Conservation (phyloP, 352 stramenopile species). For the Pythium utonaiense region DNA sequence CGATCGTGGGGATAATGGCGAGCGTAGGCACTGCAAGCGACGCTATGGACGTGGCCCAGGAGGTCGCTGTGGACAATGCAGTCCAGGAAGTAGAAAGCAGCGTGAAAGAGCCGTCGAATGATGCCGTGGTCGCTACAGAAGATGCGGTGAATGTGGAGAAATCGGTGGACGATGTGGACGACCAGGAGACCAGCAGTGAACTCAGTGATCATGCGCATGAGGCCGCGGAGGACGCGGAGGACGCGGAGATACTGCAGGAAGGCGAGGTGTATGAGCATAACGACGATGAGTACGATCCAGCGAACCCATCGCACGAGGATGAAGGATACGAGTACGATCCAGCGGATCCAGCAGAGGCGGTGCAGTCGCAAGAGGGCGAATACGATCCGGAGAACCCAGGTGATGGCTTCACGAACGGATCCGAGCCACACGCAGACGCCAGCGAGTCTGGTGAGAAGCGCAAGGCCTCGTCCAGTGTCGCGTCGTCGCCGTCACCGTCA, state of each 20-base stretch:
- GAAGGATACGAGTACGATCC: constrained; percentile 15
- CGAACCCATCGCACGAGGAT: constrained; percentile 18
- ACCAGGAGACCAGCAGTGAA: neutral
- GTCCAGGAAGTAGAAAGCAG: neutral
- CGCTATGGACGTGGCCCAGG: neutral
- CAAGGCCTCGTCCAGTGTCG: constrained; percentile 11
- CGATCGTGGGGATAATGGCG: constrained; percentile 9
- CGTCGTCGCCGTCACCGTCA: constrained; percentile 2
- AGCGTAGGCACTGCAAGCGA: neutral
- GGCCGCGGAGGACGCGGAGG: neutral
- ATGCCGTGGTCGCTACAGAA: neutral
- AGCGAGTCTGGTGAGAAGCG: constrained; percentile 5
- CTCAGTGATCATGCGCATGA: constrained; percentile 5
- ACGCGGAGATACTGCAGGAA: constrained; percentile 3
- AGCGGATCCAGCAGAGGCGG: neutral
- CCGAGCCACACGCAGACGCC: neutral
- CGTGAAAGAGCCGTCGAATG: neutral
- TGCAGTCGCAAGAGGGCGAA: constrained; percentile 13
- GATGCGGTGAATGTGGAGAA: constrained; percentile 1
- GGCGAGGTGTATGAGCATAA: constrained; percentile 12
- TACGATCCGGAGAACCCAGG: constrained; percentile 24
- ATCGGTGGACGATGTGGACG: neutral
- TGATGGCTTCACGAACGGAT: neutral
- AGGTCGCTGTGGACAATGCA: neutral
- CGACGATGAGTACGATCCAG: constrained; percentile 31